phyloP scores from a whole-genome alignment of 2,329 filamentous ascomycete species.

The Colletotrichum somersetense region DNA sequence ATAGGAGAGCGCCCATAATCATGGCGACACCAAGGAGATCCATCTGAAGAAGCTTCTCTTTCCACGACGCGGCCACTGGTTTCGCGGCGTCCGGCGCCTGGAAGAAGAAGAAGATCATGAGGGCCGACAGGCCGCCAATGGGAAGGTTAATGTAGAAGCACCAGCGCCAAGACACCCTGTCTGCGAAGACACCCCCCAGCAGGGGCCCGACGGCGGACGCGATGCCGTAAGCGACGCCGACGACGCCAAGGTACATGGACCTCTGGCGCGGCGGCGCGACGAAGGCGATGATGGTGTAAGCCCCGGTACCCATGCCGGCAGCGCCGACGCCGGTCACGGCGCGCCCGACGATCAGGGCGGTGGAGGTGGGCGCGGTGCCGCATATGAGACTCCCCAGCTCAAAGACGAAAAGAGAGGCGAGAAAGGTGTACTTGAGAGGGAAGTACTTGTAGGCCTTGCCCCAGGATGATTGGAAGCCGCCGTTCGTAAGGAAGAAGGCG shows the following conservation, averaged over 20 bases:
- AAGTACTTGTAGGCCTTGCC: constrained; percentile 54
- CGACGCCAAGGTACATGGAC: constrained; percentile 49
- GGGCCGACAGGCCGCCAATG: constrained; percentile 48
- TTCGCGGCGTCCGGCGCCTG: constrained; percentile 40
- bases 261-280: constrained; percentile 47
- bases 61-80: constrained; percentile 40
- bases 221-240: constrained; percentile 50
- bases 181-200: constrained; percentile 52
- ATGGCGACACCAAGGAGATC: constrained; percentile 56
- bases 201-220: constrained; percentile 51
- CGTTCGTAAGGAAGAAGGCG: constrained; percentile 53
- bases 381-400: constrained; percentile 33
- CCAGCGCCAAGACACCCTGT: constrained; percentile 44
- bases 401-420: constrained; percentile 20
- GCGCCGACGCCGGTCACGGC: constrained; percentile 29
- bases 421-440: constrained; percentile 48
- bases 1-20: constrained; percentile 59
- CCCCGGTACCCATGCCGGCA: constrained; percentile 48
- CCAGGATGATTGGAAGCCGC: constrained; percentile 42
- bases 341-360: constrained; percentile 26
- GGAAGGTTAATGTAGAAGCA: constrained; percentile 42
- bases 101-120: constrained; percentile 45
- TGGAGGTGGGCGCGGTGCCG: constrained; percentile 10
- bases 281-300: constrained; percentile 51
- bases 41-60: constrained; percentile 47